Evolutionary conservation across 2,329 filamentous ascomycete species (phyloP), one percentile per base, ranked within the genome.

Genomic region (Colletotrichum phormii): DNA sequence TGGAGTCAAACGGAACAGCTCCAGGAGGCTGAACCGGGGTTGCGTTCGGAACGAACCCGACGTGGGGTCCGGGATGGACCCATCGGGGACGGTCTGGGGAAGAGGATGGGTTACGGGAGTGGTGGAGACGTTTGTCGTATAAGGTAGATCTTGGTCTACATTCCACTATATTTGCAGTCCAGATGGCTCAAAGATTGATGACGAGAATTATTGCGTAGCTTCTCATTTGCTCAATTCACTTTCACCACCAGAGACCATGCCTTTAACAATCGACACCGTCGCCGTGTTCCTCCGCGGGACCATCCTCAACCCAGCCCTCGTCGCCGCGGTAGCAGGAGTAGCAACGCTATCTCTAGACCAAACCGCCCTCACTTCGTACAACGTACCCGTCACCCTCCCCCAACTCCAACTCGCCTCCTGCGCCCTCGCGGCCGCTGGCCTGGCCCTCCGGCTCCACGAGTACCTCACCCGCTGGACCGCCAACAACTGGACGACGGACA

Each of bases 401-500:
- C 49, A n/a, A 64, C 46, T 54, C 24, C n/a, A 31, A 29, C 5
- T 54, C 13, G 31, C 31, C 42, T 46, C 29, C 33, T 64, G 29
- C 42, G 42, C 67, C 12, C 18, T 62, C 8, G 49, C 60, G 26
- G 42, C 60, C 3, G 60, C 18, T 31, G 72, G 75, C 24, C 33
- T 74, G 15, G 66, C 66, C 11, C 62, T 75, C 31, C 66, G 75
- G 12, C 26, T 76, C 18, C 77, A 76, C 72, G 55, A 75, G 13
- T 75, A 74, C 51, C 71, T 78, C 26, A 75, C 75, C 33, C 66
- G 49, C n/a, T 64, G 73, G 31, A 55, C 69, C 15, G 64, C 74
- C 53, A 79, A 79, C 75, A 78, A 78, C 58, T 77, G 77, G 76
- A 74, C 77, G 42, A 54, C n/a, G 15, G 49, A 64, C 49, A 6